Evolutionary conservation across 2,329 filamentous ascomycete species (phyloP), one percentile per base, ranked within the genome.

Genomic region (Penicillium palitans): DNA sequence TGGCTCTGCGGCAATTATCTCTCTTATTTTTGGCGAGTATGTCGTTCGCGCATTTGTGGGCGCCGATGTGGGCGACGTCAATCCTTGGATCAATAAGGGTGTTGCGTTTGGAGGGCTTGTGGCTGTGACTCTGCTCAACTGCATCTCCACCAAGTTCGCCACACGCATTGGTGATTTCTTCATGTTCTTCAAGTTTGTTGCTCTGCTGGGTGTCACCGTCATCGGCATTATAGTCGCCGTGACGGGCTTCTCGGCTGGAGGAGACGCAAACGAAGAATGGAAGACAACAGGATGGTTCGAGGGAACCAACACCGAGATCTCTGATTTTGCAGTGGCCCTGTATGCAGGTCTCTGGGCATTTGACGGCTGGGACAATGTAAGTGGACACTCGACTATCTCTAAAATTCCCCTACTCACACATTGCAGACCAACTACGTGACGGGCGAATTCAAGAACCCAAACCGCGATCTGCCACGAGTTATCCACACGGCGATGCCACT

Each of bases 1-100:
- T 0, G 95, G 95, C 2, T 90, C 90, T 40, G 88, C 92, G 10
- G 95, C 95, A 61, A 99, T 99, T 71, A 91, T 99, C 64, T 85
- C 93, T 64, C 97, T 99, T 66, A 97, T 99, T 70, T 97, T 98
- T 81, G 95, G 95, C 44, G 95, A 99, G 77, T 99, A 99, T 72
- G 80, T 96, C n/a, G 91, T 97, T 53, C 84, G 92, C 47, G 93
- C 92, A 15, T 83, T 90, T 44, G 88, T 96, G 58, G 93, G 93
- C 9, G 87, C 92, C n/a, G 91, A 96, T 58, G 90, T 90, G 2
- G 87, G 90, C 68, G 86, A 87, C 25, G 84, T 92, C 55, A 95
- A 86, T 70, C 85, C 87, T 2, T 98, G 93, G 93, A 84, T 97
- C 70, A 92, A 90, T 80, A 99, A 98, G 79, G 84, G 82, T 2